Percentiles rank a stretch among this genome's conserved stretches.
Evolutionary conservation across 768 basidiomycete genomes (phyloP).

Genomic region (Roridomyces roridus): DNA sequence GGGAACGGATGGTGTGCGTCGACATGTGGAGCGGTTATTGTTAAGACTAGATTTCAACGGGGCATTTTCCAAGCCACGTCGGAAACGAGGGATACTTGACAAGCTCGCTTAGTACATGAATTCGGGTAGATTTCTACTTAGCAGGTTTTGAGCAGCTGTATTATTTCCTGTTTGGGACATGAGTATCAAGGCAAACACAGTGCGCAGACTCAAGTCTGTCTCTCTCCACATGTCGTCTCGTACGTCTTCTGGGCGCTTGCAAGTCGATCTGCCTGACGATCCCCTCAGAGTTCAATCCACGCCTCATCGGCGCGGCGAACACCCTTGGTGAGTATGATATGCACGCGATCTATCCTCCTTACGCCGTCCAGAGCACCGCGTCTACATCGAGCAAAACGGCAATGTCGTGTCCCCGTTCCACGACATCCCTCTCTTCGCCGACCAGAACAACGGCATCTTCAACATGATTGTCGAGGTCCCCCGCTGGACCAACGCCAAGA

Average conservation of each 20-base stretch:
- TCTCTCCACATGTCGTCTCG: constrained; percentile 58
- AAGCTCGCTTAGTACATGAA: constrained; percentile 35
- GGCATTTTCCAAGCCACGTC: constrained; percentile 59
- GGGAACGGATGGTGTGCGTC: constrained; percentile 64
- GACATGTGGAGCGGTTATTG: constrained; percentile 83
- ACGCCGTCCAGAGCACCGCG: constrained; percentile 79
- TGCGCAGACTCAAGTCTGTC: constrained; percentile 58
- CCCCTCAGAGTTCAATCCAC: constrained; percentile 67
- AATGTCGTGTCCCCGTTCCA: constrained; percentile 88
- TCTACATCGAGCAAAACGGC: constrained; percentile 91
- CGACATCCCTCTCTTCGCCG: constrained; percentile 97
- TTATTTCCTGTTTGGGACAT: constrained; percentile 5
- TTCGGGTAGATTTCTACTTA: neutral
- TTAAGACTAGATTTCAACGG: constrained; percentile 88
- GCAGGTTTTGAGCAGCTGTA: too few species aligned
- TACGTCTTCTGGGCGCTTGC: constrained; percentile 40
- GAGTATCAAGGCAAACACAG: constrained; percentile 38
- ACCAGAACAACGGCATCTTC: constrained; percentile 92
- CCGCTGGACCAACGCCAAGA: constrained; percentile 99
- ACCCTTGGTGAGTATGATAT: constrained; percentile 75
- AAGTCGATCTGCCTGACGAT: constrained; percentile 15
- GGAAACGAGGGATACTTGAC: constrained; percentile 45
- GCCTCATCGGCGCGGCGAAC: constrained; percentile 87
- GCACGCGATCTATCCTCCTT: constrained; percentile 20
- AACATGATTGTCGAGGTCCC: constrained; percentile 99